Evolutionary conservation across 306 rosid species (phyloP), one percentile per base, ranked within the genome.

Genomic region (Hippophae tibetana): DNA sequence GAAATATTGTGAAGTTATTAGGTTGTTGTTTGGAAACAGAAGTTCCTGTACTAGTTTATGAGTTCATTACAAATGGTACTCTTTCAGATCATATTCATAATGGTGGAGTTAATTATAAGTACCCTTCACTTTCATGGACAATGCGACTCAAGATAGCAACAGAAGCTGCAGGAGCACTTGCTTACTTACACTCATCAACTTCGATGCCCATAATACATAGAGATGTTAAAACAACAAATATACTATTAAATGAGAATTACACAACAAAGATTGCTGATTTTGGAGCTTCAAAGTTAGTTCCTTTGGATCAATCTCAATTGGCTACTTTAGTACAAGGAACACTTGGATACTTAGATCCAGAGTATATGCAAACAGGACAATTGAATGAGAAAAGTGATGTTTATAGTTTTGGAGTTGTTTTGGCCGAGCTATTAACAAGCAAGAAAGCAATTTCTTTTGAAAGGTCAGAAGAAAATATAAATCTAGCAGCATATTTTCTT

Each of bases 11-110:
- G 6, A 62, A 50, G 10, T 47, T 69, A 12, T 14, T 69, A 7
- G 74, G 74, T 25, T 69, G 74, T 26, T 69, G 74, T 26, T 62
- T 69, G 64, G 74, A 69, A 47, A 47, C 69, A 3, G 74, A 69
- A 42, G 63, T 69, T 42, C 74, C 74, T 0, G 13, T 62, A 6
- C 43, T 69, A 1, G 69, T 69, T 8, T 62, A 69, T 10, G 68
- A 69, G 53, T 69, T 56, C 18, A 56, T 69, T 18, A 69, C 64
- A 23, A 69, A 69, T 10, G 74, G 74, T 7, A 62, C 69, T 8
- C 74, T 69, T 42, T 63, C 57, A 5, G 61, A 53, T 18, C 69
- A 62, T 5, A 45, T 58, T 9, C 64, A 26, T 23, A 12, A 1
- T 10, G 9, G 4, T 9, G 38, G 13, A 31, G 38, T 4, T 31